phyloP scores from a whole-genome alignment of 2,329 filamentous ascomycete genomes.

The Colletotrichum sp. region DNA sequence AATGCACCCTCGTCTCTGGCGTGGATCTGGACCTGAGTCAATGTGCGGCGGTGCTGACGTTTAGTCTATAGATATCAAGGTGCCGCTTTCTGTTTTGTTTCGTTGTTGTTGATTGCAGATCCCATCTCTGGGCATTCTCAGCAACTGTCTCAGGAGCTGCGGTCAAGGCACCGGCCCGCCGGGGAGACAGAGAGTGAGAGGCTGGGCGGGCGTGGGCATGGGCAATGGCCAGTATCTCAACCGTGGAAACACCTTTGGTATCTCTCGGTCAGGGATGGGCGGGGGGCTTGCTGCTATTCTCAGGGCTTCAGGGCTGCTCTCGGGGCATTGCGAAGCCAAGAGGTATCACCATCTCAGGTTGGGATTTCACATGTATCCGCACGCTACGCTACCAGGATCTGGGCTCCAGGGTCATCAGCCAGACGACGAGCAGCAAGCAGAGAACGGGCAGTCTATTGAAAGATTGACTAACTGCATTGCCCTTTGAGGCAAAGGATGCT shows the following conservation, averaged over 20 bases:
- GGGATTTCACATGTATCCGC: conserved; percentile 12
- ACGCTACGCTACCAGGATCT: background rate
- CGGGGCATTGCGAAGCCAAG: conserved; percentile 16
- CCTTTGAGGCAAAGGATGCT: background rate
- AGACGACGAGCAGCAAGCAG: background rate
- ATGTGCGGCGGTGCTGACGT: background rate
- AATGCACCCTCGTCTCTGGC: background rate
- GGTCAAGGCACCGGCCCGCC: conserved; percentile 9
- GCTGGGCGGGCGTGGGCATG: background rate
- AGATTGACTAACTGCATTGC: background rate
- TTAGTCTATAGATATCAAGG: conserved; percentile 12
- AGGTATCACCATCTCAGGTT: conserved; percentile 15
- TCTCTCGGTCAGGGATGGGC: conserved; percentile 6
- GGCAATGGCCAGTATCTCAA: background rate
- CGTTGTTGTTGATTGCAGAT: conserved; percentile 11
- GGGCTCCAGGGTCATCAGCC: background rate
- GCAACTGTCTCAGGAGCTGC: conserved; percentile 12
- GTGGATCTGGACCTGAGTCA: background rate
- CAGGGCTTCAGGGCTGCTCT: background rate
- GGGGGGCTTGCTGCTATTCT: conserved; percentile 11
- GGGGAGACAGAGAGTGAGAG: background rate
- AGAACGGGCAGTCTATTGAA: background rate
- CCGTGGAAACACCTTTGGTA: background rate
- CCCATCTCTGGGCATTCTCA: conserved; percentile 13
- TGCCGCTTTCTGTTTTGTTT: background rate